Percentiles rank a stretch among this genome's conserved stretches.
These are phyloP conservation scores for Umbelopsis isabellina DNA, from an alignment of 192 early-diverging fungal genomes.

Conservation along the genomic window DNA sequence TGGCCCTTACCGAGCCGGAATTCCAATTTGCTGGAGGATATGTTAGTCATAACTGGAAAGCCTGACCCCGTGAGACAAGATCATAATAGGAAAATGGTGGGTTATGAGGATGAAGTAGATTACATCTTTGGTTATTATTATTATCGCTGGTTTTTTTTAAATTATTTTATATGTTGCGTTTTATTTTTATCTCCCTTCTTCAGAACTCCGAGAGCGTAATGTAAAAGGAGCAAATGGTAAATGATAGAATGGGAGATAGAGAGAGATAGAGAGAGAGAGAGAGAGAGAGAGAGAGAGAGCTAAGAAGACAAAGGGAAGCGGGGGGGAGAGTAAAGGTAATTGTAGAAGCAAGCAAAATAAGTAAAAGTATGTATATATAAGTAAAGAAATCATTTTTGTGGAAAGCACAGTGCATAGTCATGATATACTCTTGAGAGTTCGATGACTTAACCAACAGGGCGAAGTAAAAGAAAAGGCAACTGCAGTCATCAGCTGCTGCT, in stretches of 20 bases:
- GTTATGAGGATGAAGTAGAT: not conserved
- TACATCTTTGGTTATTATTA: too few species aligned
- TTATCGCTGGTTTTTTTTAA: too few species aligned
- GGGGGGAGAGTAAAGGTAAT: too few species aligned
- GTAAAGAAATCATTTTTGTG: not conserved
- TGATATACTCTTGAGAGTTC: not conserved
- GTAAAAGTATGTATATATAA: not conserved
- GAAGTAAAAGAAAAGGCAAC: not conserved
- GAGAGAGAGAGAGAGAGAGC: too few species aligned
- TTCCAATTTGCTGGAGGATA: not conserved
- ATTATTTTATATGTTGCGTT: too few species aligned
- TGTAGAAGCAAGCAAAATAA: not conserved
- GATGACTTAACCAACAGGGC: not conserved
- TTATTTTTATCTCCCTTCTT: too few species aligned
- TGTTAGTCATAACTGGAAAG: not conserved
- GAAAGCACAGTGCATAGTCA: too few species aligned
- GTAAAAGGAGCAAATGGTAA: too few species aligned
- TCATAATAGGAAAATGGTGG: not conserved
- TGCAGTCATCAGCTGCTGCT: constrained; percentile 15
- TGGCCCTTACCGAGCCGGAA: constrained; percentile 10
- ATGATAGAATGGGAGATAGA: too few species aligned
- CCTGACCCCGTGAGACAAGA: constrained; percentile 6
- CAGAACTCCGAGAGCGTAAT: too few species aligned
- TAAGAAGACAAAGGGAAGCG: too few species aligned
- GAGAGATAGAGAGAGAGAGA: too few species aligned